Percentiles rank a stretch among this genome's conserved stretches.
phyloP scores from a whole-genome alignment of 805 yeast genomes.

The Blastobotrys peoriensis region DNA sequence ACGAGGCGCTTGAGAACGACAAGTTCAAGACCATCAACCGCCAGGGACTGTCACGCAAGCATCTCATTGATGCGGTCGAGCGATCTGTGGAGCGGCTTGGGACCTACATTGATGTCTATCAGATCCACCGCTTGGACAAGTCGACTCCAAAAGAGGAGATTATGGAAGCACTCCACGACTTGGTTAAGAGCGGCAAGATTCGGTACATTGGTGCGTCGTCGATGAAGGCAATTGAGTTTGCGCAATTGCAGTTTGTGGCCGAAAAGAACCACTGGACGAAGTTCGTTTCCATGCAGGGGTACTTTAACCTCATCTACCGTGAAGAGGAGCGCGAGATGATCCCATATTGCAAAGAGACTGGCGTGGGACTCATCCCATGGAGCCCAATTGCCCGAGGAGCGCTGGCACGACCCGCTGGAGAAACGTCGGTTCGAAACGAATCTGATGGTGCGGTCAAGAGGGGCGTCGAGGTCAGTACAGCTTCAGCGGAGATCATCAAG shows the following conservation, averaged over 20 bases:
- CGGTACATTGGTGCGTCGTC: slow-evolving; percentile 62
- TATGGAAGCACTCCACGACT: slow-evolving; percentile 52
- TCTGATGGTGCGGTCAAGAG: too few relatives aligned
- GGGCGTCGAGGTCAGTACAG: too few relatives aligned
- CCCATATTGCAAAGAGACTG: slow-evolving; percentile 47
- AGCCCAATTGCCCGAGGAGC: slow-evolving; percentile 54
- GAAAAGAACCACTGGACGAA: slow-evolving; percentile 52
- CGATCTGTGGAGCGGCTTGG: slow-evolving; percentile 40
- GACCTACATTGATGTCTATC: slow-evolving; percentile 46
- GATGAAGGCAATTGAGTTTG: slow-evolving; percentile 53
- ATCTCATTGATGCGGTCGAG: slow-evolving; percentile 42
- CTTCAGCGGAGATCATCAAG: slow-evolving; percentile 36
- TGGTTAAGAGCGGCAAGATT: slow-evolving; percentile 41
- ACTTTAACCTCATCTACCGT: slow-evolving; percentile 49
- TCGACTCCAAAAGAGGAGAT: slow-evolving; percentile 46
- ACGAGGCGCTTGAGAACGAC: slow-evolving; percentile 3
- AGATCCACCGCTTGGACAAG: slow-evolving; percentile 50
- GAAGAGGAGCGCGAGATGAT: slow-evolving; percentile 65
- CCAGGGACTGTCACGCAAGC: slow-evolving; percentile 41
- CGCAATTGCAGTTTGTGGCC: slow-evolving; percentile 46
- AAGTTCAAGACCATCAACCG: slow-evolving; percentile 28
- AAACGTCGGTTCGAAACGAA: slow-evolving; percentile 3
- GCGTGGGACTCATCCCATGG: slow-evolving; percentile 58
- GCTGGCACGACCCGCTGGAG: slow-evolving; percentile 41
- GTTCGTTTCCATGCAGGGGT: slow-evolving; percentile 56